Percentiles rank a stretch among this genome's conserved stretches.
These are phyloP conservation scores for Gomphus bonarii DNA, from an alignment of 1,284 basidiomycete species.

Conservation along the genomic window DNA sequence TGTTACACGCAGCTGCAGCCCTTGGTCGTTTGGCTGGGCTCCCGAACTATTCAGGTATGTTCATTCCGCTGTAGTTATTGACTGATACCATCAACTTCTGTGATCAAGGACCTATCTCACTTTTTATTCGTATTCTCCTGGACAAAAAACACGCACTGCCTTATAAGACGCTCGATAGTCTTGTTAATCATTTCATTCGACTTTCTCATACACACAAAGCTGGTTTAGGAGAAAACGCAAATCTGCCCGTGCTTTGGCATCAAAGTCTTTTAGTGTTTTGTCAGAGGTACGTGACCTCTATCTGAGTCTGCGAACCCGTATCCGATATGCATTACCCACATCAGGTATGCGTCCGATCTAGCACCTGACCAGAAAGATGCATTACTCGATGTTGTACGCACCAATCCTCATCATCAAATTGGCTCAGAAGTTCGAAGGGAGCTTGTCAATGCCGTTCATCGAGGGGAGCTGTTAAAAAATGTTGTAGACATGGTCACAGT, in stretches of 20 bases:
- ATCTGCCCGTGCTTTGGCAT: constrained; percentile 95
- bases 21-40: constrained; percentile 89
- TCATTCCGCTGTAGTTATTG: background rate
- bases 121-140: constrained; percentile 94
- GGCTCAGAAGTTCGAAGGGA: constrained; percentile 87
- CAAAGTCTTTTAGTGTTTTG: constrained; percentile 92
- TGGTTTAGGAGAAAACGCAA: constrained; percentile 52
- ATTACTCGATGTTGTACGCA: constrained; percentile 86
- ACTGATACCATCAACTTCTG: background rate
- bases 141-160: constrained; percentile 99
- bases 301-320: background rate
- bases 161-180: constrained; percentile 95
- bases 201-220: constrained; percentile 86
- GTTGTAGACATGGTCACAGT: constrained; percentile 51
- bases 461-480: constrained; percentile 51
- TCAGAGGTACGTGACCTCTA: constrained; percentile 59
- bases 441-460: constrained; percentile 59
- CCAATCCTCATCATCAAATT: constrained; percentile 83
- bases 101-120: constrained; percentile 73
- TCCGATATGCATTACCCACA: background rate
- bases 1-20: constrained; percentile 94
- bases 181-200: constrained; percentile 97
- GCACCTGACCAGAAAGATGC: constrained; percentile 98
- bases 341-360: constrained; percentile 90
- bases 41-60: constrained; percentile 79